Conservation (phyloP, 1,284 basidiomycete species). For the Trichosporon faecale region DNA sequence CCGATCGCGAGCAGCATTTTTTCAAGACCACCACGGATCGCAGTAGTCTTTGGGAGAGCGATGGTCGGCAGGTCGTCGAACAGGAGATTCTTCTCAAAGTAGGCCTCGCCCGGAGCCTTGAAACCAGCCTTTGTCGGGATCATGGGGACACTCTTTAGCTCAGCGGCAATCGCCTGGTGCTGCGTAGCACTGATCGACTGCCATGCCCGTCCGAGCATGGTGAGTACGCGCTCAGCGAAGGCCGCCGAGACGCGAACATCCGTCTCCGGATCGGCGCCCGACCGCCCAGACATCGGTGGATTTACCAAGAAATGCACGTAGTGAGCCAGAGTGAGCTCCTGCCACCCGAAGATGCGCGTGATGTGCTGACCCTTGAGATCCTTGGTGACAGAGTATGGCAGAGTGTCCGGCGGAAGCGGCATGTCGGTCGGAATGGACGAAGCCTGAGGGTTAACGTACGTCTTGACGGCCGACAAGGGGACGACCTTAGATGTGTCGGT, state of each 20-base stretch:
- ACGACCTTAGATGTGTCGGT: conserved; percentile 58
- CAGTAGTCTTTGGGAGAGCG: conserved; percentile 64
- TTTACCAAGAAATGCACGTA: conserved; percentile 71
- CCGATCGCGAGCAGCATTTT: conserved; percentile 73
- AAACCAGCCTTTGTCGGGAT: conserved; percentile 82
- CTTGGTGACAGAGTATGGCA: conserved; percentile 69
- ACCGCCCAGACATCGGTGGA: conserved; percentile 54
- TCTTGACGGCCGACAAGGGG: conserved; percentile 66
- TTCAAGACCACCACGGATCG: conserved; percentile 72
- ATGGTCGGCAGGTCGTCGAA: conserved; percentile 86
- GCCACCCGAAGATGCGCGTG: conserved; percentile 67
- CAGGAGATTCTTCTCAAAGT: conserved; percentile 82
- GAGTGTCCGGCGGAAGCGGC: conserved; percentile 72
- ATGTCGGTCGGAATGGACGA: conserved; percentile 74
- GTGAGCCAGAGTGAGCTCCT: conserved; percentile 69
- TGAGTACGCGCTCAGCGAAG: conserved; percentile 81
- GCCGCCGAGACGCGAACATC: conserved; percentile 66
- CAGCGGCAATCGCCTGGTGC: conserved; percentile 60
- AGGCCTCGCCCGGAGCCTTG: conserved; percentile 70
- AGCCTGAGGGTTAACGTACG: conserved; percentile 69
- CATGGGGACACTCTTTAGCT: conserved; percentile 66
- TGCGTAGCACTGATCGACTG: conserved; percentile 61
- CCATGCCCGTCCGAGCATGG: conserved; percentile 72
- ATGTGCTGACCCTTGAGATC: conserved; percentile 63
- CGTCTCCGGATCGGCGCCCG: conserved; percentile 55